phyloP scores from a whole-genome alignment of 768 basidiomycete genomes.

The Kwoniella dendrophila region DNA sequence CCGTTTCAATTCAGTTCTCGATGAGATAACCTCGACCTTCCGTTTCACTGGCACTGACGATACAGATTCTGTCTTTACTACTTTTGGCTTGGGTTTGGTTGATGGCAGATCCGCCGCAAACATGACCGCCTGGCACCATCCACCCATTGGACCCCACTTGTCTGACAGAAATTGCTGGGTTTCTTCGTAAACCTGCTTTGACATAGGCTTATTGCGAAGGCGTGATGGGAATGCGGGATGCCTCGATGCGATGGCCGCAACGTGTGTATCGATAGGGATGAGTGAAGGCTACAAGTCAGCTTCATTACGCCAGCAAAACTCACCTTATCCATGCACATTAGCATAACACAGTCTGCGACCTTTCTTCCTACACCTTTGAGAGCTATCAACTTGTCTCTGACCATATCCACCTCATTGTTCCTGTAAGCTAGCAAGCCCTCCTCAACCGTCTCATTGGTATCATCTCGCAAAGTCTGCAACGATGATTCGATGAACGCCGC shows the following conservation, averaged over 20 bases:
- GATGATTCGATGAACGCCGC: conserved; percentile 73
- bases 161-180: conserved; percentile 47
- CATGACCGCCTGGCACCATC: conserved; percentile 56
- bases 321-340: conserved; percentile 93
- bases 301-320: conserved; percentile 6
- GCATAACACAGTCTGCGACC: conserved; percentile 89
- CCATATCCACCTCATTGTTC: conserved; percentile 61
- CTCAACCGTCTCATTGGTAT: conserved; percentile 35
- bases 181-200: conserved; percentile 49
- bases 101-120: conserved; percentile 52
- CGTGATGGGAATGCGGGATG: conserved; percentile 52
- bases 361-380: conserved; percentile 93
- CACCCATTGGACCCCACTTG: conserved; percentile 52
- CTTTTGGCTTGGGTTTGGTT: conserved; percentile 4
- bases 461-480: conserved; percentile 37
- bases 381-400: conserved; percentile 73
- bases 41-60: conserved; percentile 6
- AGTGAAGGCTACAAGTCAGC: conserved; percentile 66
- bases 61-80: background rate
- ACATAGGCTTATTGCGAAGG: conserved; percentile 50
- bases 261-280: conserved; percentile 94
- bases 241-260: conserved; percentile 75
- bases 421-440: conserved; percentile 53
- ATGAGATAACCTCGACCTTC: background rate
- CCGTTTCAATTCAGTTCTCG: conserved; percentile 7